A percentile compares a stretch with the other conserved stretches of the same genome.
phyloP scores from a whole-genome alignment of 129 eudicot genomes.

The Tanacetum coccineum region DNA sequence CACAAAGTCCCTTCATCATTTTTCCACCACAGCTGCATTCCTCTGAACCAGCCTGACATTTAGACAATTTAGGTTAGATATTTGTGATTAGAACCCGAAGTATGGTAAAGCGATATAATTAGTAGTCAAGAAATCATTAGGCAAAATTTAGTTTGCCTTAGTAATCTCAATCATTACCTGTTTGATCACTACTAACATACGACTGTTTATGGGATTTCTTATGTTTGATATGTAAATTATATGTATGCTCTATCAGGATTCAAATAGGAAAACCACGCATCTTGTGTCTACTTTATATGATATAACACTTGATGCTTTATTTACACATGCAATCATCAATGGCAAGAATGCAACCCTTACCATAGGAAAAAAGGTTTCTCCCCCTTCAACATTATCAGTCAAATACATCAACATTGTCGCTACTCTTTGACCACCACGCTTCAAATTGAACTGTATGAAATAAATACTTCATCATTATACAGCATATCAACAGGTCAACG shows the following conservation, averaged over 20 bases:
- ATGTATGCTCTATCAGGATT: background rate
- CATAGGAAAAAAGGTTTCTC: slow-evolving; percentile 90
- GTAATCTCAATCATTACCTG: too few relatives aligned
- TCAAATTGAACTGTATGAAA: slow-evolving; percentile 67
- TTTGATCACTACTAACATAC: too few relatives aligned
- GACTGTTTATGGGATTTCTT: background rate
- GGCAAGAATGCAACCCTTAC: slow-evolving; percentile 35
- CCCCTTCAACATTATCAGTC: slow-evolving; percentile 91
- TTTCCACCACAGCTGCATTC: slow-evolving; percentile 98
- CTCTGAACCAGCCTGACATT: slow-evolving; percentile 78
- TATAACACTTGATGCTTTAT: background rate
- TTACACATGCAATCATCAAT: background rate
- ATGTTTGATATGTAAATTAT: background rate
- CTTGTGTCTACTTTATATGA: background rate
- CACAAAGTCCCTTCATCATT: slow-evolving; percentile 73
- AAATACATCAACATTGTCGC: slow-evolving; percentile 95
- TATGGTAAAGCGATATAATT: slow-evolving; percentile 1
- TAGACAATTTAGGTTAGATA: slow-evolving; percentile 4
- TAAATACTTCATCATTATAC: background rate
- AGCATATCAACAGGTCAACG: slow-evolving; percentile 1
- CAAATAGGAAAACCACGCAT: background rate
- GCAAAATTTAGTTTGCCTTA: too few relatives aligned
- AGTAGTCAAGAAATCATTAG: too few relatives aligned
- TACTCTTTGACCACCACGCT: slow-evolving; percentile 95
- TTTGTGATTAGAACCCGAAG: background rate